Evolutionary conservation across 2,329 filamentous ascomycete genomes (phyloP).

Genomic region (Arthrobotrys musiformis): DNA sequence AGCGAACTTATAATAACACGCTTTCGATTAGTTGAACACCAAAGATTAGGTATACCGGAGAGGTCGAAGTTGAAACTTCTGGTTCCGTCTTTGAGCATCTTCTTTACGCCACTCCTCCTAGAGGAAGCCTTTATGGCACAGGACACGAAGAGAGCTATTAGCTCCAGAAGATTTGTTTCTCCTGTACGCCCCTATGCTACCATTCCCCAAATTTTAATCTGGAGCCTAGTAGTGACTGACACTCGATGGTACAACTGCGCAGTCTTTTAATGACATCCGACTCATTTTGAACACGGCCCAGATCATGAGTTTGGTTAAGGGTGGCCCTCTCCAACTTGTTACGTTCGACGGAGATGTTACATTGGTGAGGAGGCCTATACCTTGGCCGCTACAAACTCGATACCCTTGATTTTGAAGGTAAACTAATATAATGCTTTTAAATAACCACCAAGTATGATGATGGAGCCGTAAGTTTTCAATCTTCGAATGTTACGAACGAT

Average conservation of each 20-base stretch:
- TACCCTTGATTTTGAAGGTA: constrained; percentile 63
- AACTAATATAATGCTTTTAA: constrained; percentile 65
- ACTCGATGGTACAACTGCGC: too few relatives aligned
- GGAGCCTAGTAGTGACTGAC: not conserved
- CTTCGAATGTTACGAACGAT: not conserved
- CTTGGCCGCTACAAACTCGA: not conserved
- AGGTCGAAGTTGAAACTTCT: constrained; percentile 92
- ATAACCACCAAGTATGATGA: constrained; percentile 16
- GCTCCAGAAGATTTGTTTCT: constrained; percentile 88
- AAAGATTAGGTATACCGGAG: constrained; percentile 72
- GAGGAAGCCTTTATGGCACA: constrained; percentile 93
- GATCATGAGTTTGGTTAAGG: constrained; percentile 84
- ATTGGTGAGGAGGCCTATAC: constrained; percentile 63
- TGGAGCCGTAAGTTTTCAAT: constrained; percentile 62
- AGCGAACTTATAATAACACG: not conserved
- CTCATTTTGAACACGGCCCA: constrained; percentile 95
- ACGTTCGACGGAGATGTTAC: constrained; percentile 99
- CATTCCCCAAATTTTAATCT: not conserved
- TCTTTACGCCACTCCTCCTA: constrained; percentile 88
- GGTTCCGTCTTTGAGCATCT: constrained; percentile 88
- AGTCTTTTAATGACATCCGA: constrained; percentile 93
- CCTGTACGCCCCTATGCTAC: constrained; percentile 64
- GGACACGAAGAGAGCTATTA: constrained; percentile 85
- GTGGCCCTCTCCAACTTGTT: constrained; percentile 79
- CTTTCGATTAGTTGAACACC: constrained; percentile 72